Base-by-base conservation (phyloP, 2,329 filamentous ascomycete species). In the Talaromyces sp. region DNA sequence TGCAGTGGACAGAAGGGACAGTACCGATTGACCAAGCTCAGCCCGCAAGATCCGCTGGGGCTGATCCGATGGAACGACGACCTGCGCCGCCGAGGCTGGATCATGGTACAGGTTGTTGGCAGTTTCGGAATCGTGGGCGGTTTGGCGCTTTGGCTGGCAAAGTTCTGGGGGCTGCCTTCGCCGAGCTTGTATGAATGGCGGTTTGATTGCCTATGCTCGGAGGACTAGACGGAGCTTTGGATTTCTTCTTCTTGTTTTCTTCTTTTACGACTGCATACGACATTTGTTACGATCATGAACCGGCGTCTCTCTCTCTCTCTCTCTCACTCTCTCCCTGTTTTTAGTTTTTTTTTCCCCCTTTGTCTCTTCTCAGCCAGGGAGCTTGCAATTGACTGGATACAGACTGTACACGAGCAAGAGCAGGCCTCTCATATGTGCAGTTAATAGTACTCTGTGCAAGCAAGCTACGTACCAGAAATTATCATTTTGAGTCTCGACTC, bases 31-130 rank as follows among this genome's bases (percentile, higher is more conserved):
- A 54, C 68, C 3, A 62, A 74, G 21, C 65, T 81, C 54, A 80
- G 81, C 65, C 81, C 85, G 35, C 83, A 89, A 61, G 92, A 97
- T 72, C 92, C 92, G 0, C 79, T 96, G 0, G 92, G 92, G 0
- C 73, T 96, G 38, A 80, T 95, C 56, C 81, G 87, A 63, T 82
- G 92, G 64, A 84, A 85, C 2, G 85, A 88, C 21, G 83, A 85
- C 38, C 69, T 95, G 43, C 86, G 83, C 66, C 81, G 82, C 51
- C 83, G 82, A 52, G 84, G 89, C 0, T 87, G 87, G 78, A 73
- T 88, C 53, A 82, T 89, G 0, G 77, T 95, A 41, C 89, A 92
- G 70, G 78, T 95, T 6, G 74, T 92, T 24, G 89, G 91, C 14
- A 86, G 89, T 56, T 79, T 92, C 57, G 87, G 91, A 0, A 77